Evolutionary conservation across 148 eudicot species (phyloP).

Genomic region (Vaccinium corymbosum): DNA sequence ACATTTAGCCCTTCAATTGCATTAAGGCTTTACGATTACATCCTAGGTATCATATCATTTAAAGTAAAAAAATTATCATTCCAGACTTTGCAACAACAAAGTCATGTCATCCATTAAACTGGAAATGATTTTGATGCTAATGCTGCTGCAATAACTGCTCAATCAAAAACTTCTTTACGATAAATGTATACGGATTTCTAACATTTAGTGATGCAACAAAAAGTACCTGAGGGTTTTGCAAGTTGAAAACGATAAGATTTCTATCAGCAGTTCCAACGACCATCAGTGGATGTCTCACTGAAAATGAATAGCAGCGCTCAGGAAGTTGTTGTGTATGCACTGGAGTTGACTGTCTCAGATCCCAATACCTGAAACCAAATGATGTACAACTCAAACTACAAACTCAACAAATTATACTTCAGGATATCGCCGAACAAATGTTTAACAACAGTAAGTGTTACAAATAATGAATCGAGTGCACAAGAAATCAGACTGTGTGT

Average conservation of each 20-base stretch:
- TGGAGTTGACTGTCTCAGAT: constrained; percentile 75
- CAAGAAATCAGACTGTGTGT: background rate
- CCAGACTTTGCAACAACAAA: background rate
- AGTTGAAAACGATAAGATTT: constrained; percentile 70
- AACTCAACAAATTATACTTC: background rate
- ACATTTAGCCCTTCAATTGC: background rate
- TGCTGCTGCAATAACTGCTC: background rate
- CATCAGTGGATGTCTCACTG: constrained; percentile 82
- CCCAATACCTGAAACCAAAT: constrained; percentile 73
- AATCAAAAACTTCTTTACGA: background rate
- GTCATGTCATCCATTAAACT: background rate
- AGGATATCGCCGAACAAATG: background rate
- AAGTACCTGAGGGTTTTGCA: constrained; percentile 86
- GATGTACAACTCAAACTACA: background rate
- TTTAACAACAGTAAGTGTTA: background rate
- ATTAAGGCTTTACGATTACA: background rate
- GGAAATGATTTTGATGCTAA: background rate
- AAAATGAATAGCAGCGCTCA: constrained; percentile 90
- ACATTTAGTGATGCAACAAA: background rate
- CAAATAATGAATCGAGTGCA: background rate
- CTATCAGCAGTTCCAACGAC: constrained; percentile 95
- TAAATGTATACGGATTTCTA: background rate
- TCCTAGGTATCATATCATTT: background rate
- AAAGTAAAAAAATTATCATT: background rate
- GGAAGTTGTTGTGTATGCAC: constrained; percentile 79